Base-by-base conservation (phyloP, 352 stramenopile genomes). In the Aphanomyces cochlioides region DNA sequence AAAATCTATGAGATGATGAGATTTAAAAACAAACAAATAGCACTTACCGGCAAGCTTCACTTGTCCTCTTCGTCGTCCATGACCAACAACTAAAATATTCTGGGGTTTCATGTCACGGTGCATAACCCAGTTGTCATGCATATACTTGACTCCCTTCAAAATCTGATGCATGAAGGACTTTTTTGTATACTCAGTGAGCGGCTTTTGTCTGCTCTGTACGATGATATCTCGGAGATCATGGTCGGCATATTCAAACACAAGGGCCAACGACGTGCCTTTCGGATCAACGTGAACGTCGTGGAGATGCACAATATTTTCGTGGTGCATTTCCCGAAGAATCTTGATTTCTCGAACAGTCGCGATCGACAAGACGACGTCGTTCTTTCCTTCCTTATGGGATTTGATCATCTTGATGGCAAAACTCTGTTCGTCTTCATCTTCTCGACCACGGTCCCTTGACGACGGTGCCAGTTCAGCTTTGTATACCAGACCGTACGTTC, bases 161-260 rank as follows among this genome's bases (percentile, higher is more conserved):
- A 97, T 94, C 75, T 96, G 90, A 77, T 91, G 95, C 83, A 96
- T 92, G 67, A 98, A 85, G 61, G 90, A 95, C 77, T 96, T 96
- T 67, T 93, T 90, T 43, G 95, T 94, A 74, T 95, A 96, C 72
- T 97, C 85, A 38, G 89, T 90, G 39, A 98, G 74, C 56, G 84
- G 87, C 69, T 93, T 96, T 75, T 92, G 83, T 54, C 92, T 92
- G 72, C 82, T 94, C 74, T 92, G 86, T 34, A 90, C 76, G 66
- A 96, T 92, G 54, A 96, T 95, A 65, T 96, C 87, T 73, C 93
- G 84, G 59, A 96, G 72, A 47, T 96, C 89, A 74, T 96, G 88
- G 74, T 96, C 88, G 0, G 85, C 89, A 72, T 95, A 95, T 74
- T 96, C 89, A 60, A 95, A 96, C 58, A 96, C 88, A 8, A 96